Percentiles rank a stretch among this genome's conserved stretches.
Evolutionary conservation across 495 filamentous ascomycete genomes (phyloP).

Genomic region (Talaromyces trachyspermus): DNA sequence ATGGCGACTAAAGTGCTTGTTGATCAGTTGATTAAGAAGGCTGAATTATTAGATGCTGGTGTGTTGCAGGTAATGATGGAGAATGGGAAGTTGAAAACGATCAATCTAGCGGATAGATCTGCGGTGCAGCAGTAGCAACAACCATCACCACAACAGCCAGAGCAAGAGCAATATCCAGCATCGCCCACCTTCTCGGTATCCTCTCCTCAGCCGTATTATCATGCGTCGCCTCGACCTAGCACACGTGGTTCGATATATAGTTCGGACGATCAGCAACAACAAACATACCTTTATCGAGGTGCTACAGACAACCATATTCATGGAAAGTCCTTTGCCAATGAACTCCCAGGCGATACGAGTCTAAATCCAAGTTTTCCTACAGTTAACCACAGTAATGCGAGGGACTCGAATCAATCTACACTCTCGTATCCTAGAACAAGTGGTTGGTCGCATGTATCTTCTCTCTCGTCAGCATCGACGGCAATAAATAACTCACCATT

Average conservation of each 20-base stretch:
- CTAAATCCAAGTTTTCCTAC: too few species aligned
- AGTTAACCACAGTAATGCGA: not conserved
- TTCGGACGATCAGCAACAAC: constrained; percentile 2
- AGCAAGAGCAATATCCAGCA: not conserved
- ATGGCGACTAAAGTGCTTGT: constrained; percentile 61
- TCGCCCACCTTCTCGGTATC: not conserved
- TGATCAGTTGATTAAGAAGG: constrained; percentile 55
- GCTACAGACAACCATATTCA: too few species aligned
- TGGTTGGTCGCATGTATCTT: not conserved
- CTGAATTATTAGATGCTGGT: constrained; percentile 43
- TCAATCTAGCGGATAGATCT: constrained; percentile 78
- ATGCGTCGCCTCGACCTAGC: not conserved
- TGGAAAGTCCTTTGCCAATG: not conserved
- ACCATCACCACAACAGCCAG: too few species aligned
- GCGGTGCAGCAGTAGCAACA: constrained; percentile 88
- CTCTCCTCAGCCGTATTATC: not conserved
- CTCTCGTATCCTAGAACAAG: not conserved
- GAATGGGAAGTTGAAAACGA: constrained; percentile 92
- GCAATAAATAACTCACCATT: too few species aligned
- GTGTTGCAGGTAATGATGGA: constrained; percentile 77
- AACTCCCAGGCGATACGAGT: not conserved
- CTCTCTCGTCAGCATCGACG: not conserved
- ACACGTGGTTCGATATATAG: constrained; percentile 3
- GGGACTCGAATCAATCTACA: constrained; percentile 2
- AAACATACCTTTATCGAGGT: too few species aligned